Conservation (phyloP, 2,329 filamentous ascomycete genomes). For the Dothistroma pini region DNA sequence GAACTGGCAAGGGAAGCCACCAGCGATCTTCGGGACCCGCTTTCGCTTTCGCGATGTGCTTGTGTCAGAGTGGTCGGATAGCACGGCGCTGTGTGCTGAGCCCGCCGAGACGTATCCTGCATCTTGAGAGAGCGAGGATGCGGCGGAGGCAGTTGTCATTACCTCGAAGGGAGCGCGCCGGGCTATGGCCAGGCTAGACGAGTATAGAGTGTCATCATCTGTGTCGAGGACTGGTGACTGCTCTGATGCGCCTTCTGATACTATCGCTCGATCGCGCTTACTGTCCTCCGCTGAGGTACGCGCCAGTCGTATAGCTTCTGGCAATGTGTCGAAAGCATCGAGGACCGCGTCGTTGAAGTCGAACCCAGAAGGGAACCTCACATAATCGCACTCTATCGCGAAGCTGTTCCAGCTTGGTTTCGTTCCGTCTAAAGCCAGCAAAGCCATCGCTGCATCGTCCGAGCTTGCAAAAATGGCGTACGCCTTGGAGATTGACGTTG, state of each 20-base stretch:
- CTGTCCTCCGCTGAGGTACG: background rate
- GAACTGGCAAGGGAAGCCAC: constrained; percentile 10
- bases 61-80: constrained; percentile 14
- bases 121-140: constrained; percentile 13
- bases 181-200: background rate
- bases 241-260: background rate
- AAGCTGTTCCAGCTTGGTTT: constrained; percentile 17
- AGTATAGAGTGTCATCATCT: background rate
- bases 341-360: constrained; percentile 6
- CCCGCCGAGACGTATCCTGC: constrained; percentile 12
- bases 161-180: background rate
- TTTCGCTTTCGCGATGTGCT: constrained; percentile 16
- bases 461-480: constrained; percentile 15
- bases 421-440: constrained; percentile 14
- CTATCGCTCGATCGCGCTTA: background rate
- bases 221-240: background rate
- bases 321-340: constrained; percentile 12
- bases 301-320: constrained; percentile 7
- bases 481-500: constrained; percentile 2
- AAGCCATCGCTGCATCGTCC: constrained; percentile 10
- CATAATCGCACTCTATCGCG: constrained; percentile 11
- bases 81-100: constrained; percentile 9
- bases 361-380: constrained; percentile 11
- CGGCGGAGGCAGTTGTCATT: background rate
- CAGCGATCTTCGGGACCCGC: constrained; percentile 15